Base-by-base conservation (phyloP, 225 moss, liverwort and hornwort species). In the Straminergon stramineum region DNA sequence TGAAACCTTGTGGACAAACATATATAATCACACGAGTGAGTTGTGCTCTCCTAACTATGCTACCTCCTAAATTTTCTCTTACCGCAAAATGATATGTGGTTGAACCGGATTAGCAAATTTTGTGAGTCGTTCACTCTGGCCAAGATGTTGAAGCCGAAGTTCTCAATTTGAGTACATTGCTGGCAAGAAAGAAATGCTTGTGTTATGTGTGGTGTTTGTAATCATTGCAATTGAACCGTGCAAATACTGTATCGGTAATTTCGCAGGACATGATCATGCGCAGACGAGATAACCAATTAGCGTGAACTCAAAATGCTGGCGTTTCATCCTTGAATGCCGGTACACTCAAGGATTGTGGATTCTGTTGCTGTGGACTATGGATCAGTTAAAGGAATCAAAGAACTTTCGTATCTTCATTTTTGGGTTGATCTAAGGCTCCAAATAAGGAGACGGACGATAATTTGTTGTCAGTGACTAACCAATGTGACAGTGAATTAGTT, bases 201-300 rank as follows among this genome's bases (percentile, higher is more conserved):
- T 63, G 53, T 57, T 48, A 57, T n/a, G 43, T 45, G 82, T 76
- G 66, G 21, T 86, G 75, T 68, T 83, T 60, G 8, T 86, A n/a
- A 70, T 70, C 61, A 70, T 60, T 34, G 64, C 53, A 66, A 86
- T 70, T 28, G 79, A 61, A 28, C 21, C 89, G 43, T 73, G 74
- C 93, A 96, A 95, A 55, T 97, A 93, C 90, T 95, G 94, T 91
- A 32, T 5, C 51, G 6, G 76, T 34, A 92, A 84, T 67, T 95
- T 94, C 85, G 90, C 93, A 34, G 92, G 96, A 37, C 94, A 94
- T 69, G 95, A 96, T 79, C 95, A 96, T 81, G 96, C 93, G 53
- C 39, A 64, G n/a, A 13, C 37, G 16, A 53, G 55, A 24, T 26
- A 27, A 57, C 5, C 57, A 24, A 57, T n/a, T n/a, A 7, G 11